Conservation (phyloP, 306 rosid species). For the Cucumis melo region DNA sequence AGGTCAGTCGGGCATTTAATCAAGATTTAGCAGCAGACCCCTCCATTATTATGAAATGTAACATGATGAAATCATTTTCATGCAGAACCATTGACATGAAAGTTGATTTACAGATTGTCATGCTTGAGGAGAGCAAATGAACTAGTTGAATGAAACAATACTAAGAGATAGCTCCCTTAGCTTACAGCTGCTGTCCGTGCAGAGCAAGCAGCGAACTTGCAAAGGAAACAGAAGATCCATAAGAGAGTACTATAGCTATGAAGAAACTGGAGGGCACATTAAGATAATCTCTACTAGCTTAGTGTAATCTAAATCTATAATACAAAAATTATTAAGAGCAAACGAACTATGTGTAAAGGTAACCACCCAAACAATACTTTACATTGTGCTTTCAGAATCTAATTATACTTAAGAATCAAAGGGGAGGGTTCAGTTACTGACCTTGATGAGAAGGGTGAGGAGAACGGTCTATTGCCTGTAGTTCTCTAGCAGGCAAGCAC, state of each 20-base stretch:
- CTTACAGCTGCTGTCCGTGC: background rate
- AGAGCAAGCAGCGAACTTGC: background rate
- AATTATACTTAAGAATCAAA: background rate
- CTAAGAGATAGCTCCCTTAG: background rate
- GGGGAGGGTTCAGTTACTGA: slow-evolving; percentile 21
- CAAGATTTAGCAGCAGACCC: background rate
- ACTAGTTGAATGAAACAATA: background rate
- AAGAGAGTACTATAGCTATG: background rate
- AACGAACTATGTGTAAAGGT: background rate
- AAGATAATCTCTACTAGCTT: background rate
- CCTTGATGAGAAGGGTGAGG: slow-evolving; percentile 93
- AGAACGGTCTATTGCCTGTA: slow-evolving; percentile 94
- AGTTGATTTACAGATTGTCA: background rate
- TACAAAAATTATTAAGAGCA: background rate
- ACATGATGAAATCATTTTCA: background rate
- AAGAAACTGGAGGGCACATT: background rate
- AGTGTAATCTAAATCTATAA: background rate
- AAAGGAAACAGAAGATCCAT: background rate
- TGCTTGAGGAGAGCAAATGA: background rate
- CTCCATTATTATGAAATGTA: background rate
- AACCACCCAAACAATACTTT: background rate
- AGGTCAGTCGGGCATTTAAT: background rate
- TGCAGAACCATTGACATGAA: background rate
- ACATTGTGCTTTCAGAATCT: background rate
- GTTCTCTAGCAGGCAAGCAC: slow-evolving; percentile 92